These are phyloP conservation scores for Aspergillus calidoustus DNA, from an alignment of 2,329 filamentous ascomycete genomes.

Conservation along the genomic window DNA sequence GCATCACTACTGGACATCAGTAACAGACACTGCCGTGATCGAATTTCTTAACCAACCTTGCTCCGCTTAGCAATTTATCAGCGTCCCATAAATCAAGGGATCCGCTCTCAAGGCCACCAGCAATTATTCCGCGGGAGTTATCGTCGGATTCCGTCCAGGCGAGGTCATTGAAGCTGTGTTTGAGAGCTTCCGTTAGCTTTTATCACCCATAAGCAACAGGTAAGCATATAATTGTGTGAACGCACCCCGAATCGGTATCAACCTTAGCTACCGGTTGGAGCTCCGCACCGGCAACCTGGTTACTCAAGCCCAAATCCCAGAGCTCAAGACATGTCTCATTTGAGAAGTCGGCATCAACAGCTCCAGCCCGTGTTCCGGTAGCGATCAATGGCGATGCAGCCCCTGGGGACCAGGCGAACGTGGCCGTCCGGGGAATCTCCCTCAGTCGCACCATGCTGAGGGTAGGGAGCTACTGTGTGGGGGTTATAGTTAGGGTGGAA, in stretches of 20 bases:
- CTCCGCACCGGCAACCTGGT: slow-evolving; percentile 75
- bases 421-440: slow-evolving; percentile 94
- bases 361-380: slow-evolving; percentile 92
- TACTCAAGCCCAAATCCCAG: slow-evolving; percentile 89
- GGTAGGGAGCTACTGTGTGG: slow-evolving; percentile 20
- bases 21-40: slow-evolving; percentile 12
- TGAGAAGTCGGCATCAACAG: slow-evolving; percentile 96
- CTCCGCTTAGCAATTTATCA: slow-evolving; percentile 62
- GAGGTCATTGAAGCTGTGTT: slow-evolving; percentile 86
- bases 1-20: slow-evolving; percentile 60
- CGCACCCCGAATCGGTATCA: slow-evolving; percentile 84
- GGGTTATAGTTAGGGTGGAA: slow-evolving; percentile 23
- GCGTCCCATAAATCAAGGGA: slow-evolving; percentile 94
- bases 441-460: slow-evolving; percentile 86
- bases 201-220: neutral
- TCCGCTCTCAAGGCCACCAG: slow-evolving; percentile 92
- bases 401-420: slow-evolving; percentile 94
- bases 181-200: slow-evolving; percentile 27
- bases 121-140: slow-evolving; percentile 85
- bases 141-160: slow-evolving; percentile 86
- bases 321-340: slow-evolving; percentile 95
- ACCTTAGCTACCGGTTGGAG: slow-evolving; percentile 84
- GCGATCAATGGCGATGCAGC: slow-evolving; percentile 79
- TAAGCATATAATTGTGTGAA: neutral
- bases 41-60: slow-evolving; percentile 48